Base-by-base conservation (phyloP, 1,284 basidiomycete genomes). In the Puccinia sorghi region DNA sequence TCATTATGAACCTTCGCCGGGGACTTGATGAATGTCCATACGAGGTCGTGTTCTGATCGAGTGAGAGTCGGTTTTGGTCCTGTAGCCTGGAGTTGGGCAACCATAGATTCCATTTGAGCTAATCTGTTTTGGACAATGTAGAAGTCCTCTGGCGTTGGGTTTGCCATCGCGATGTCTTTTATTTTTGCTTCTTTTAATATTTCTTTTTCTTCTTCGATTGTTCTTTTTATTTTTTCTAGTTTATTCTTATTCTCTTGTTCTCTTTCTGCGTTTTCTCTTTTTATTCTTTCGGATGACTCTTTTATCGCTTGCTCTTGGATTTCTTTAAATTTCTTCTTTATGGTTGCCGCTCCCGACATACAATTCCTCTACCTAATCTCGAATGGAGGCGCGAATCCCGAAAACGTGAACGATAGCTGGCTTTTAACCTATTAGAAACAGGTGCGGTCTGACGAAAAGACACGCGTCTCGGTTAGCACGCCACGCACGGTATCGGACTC, bases 401-500 rank as follows among this genome's bases (percentile, higher is more conserved):
- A 13, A 13, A 56, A 22, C n/a, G 6, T 56, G 17, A 25, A 22
- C n/a, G 3, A n/a, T 20, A 56, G 52, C 50, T 7, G 52, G 52
- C 52, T 56, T 56, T 56, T 56, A 56, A 56, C 52, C 52, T 56
- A 56, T 56, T 7, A 56, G n/a, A n/a, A n/a, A n/a, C n/a, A n/a
- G n/a, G n/a, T n/a, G n/a, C n/a, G n/a, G n/a, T n/a, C n/a, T n/a
- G n/a, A n/a, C n/a, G n/a, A n/a, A n/a, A n/a, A n/a, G n/a, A n/a
- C n/a, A n/a, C n/a, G n/a, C n/a, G n/a, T n/a, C n/a, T n/a, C n/a
- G n/a, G n/a, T n/a, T n/a, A n/a, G n/a, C n/a, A n/a, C n/a, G n/a
- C n/a, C n/a, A n/a, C n/a, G n/a, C n/a, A n/a, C n/a, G n/a, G n/a
- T n/a, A n/a, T n/a, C n/a, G n/a, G n/a, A n/a, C n/a, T n/a, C n/a